Base-by-base conservation (phyloP, 2,329 filamentous ascomycete species). In the Nigrograna mackinnonii region DNA sequence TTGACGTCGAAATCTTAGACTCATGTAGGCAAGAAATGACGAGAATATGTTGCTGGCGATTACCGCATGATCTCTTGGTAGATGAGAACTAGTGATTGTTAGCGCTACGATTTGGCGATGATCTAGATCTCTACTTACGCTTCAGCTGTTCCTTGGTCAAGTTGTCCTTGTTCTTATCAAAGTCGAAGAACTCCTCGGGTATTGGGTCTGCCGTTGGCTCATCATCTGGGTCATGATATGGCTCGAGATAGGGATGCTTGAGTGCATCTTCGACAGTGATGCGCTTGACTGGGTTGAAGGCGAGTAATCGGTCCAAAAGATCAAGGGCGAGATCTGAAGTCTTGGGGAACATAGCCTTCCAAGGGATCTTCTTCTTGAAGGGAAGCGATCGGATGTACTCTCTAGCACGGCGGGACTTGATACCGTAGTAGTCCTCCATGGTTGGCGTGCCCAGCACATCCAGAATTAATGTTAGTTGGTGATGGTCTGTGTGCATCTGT, bases 361-460 rank as follows among this genome's bases (percentile, higher is more conserved):
- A 94, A 0, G 94, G 91, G 35, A 97, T 95, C 84, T 97, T 97
- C 85, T 97, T 97, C 84, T 97, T 97, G 79, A 97, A 97, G 14
- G 94, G 92, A 35, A 97, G 82, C 40, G 91, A 96, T 49, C 94
- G 90, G 67, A 99, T 99, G 76, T 99, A 99, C 74, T 99, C 94
- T 53, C 94, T 84, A 37, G 94, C 94, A 63, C 94, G 89, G 54
- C 94, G 88, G 40, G 94, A 97, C 77, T 99, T 99, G 82, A 99
- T 99, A 54, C 94, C 94, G 62, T 99, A 99, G 80, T 99, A 99
- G 69, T 99, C 94, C 71, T 99, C 94, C 94, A 99, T 99, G 11
- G 94, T 99, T 3, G 94, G 94, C 3, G 94, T 99, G 52, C 94
- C 94, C 46, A 99, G 86, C 38, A 99, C 92, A 60, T 99, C 94